A percentile compares a stretch with the other conserved stretches of the same genome.
Conservation (phyloP, 495 filamentous ascomycete species). For the Barbatosphaeria neglecta region DNA sequence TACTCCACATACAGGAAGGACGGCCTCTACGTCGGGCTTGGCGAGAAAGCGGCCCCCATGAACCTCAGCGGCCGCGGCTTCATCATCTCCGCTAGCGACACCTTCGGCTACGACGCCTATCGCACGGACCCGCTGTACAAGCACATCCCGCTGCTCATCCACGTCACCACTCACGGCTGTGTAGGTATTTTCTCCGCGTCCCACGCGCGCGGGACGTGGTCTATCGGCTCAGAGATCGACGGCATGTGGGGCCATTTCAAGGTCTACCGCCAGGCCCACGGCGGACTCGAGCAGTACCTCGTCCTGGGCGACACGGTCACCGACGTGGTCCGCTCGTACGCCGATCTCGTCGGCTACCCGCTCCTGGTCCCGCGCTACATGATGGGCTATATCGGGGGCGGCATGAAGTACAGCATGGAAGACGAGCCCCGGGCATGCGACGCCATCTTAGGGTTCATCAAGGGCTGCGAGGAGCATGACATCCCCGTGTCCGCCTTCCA, state of each 20-base stretch:
- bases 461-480: conserved; percentile 46
- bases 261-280: conserved; percentile 57
- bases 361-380: conserved; percentile 54
- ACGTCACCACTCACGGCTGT: conserved; percentile 45
- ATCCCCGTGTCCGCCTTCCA: conserved; percentile 64
- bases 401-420: conserved; percentile 58
- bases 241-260: conserved; percentile 61
- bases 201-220: conserved; percentile 49
- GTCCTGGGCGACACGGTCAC: conserved; percentile 53
- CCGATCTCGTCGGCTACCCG: conserved; percentile 53
- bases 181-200: conserved; percentile 57
- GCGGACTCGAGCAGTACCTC: conserved; percentile 58
- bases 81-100: conserved; percentile 54
- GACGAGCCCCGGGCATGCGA: conserved; percentile 49
- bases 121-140: conserved; percentile 64
- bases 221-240: conserved; percentile 59
- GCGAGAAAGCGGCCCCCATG: conserved; percentile 62
- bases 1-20: conserved; percentile 47
- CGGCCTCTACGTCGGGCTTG: conserved; percentile 53
- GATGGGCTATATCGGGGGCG: conserved; percentile 57
- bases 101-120: conserved; percentile 59
- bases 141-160: conserved; percentile 57
- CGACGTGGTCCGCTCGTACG: conserved; percentile 52
- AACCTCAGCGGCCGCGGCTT: conserved; percentile 56
- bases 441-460: conserved; percentile 46